Evolutionary conservation across 2,329 filamentous ascomycete genomes (phyloP).

Genomic region (Ophiostoma sp.): DNA sequence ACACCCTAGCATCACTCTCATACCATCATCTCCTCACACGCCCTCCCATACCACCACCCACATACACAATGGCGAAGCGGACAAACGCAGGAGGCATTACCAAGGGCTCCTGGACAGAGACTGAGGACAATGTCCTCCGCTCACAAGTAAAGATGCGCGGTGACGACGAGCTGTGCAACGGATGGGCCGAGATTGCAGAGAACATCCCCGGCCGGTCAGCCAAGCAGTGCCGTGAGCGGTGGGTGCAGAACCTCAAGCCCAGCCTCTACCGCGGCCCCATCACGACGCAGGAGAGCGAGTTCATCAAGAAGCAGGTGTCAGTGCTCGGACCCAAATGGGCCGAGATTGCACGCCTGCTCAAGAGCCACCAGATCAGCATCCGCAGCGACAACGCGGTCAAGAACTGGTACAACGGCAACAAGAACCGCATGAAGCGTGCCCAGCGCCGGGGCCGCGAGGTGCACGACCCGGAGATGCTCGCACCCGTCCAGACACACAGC

Average conservation of each 20-base stretch:
- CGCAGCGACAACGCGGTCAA: constrained; percentile 94
- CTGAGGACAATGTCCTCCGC: constrained; percentile 62
- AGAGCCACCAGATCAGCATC: constrained; percentile 41
- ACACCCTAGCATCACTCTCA: not conserved
- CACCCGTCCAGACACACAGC: not conserved
- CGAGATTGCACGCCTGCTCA: constrained; percentile 76
- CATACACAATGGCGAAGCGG: not conserved
- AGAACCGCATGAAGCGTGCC: constrained; percentile 66
- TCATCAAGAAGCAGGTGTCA: constrained; percentile 71
- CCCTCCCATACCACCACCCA: not conserved
- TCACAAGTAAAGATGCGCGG: constrained; percentile 62
- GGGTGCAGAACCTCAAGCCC: constrained; percentile 86
- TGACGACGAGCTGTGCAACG: constrained; percentile 47
- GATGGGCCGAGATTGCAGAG: constrained; percentile 77
- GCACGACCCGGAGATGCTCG: not conserved
- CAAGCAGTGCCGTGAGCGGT: constrained; percentile 93
- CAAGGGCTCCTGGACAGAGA: constrained; percentile 64
- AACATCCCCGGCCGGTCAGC: constrained; percentile 72
- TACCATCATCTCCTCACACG: no score
- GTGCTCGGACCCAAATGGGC: constrained; percentile 86
- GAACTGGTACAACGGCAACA: constrained; percentile 96
- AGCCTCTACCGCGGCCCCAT: constrained; percentile 68
- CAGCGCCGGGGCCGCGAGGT: constrained; percentile 32
- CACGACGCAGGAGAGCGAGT: constrained; percentile 59
- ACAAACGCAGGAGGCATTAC: not conserved